Conservation (phyloP, 768 basidiomycete species). For the Podaxis sp. region DNA sequence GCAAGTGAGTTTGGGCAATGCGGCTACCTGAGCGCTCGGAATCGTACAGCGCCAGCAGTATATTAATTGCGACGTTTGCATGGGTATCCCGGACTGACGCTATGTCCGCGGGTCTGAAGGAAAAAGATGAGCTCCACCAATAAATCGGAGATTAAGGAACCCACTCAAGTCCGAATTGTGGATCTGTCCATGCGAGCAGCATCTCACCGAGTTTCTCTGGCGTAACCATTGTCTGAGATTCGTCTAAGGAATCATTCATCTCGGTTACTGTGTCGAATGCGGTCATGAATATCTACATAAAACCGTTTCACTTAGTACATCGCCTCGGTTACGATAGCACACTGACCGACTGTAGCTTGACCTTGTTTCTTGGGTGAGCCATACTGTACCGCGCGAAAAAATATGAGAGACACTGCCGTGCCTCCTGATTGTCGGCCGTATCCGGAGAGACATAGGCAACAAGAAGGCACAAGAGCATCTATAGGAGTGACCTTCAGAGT, state of each 20-base stretch:
- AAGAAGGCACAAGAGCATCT: constrained; percentile 43
- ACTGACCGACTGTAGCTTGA: constrained; percentile 51
- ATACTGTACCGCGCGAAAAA: constrained; percentile 96
- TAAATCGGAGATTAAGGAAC: constrained; percentile 17
- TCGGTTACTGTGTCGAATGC: constrained; percentile 62
- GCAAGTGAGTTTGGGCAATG: not conserved
- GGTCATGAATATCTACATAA: constrained; percentile 62
- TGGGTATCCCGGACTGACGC: constrained; percentile 39
- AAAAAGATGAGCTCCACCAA: constrained; percentile 10
- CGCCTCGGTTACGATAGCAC: not conserved
- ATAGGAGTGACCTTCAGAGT: not conserved
- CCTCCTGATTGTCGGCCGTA: constrained; percentile 78
- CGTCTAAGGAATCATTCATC: constrained; percentile 64
- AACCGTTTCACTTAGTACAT: not conserved
- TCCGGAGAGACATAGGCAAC: constrained; percentile 82
- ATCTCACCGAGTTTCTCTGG: constrained; percentile 75
- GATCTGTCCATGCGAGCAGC: constrained; percentile 88
- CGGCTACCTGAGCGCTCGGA: constrained; percentile 45
- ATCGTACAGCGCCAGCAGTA: constrained; percentile 49
- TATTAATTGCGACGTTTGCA: constrained; percentile 56
- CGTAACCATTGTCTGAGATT: constrained; percentile 71
- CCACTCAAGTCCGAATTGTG: constrained; percentile 54
- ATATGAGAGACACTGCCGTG: constrained; percentile 91
- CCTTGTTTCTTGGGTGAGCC: constrained; percentile 79
- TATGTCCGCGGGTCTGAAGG: constrained; percentile 19